Base-by-base conservation (phyloP, 306 rosid genomes). In the Trifolium subterraneum region DNA sequence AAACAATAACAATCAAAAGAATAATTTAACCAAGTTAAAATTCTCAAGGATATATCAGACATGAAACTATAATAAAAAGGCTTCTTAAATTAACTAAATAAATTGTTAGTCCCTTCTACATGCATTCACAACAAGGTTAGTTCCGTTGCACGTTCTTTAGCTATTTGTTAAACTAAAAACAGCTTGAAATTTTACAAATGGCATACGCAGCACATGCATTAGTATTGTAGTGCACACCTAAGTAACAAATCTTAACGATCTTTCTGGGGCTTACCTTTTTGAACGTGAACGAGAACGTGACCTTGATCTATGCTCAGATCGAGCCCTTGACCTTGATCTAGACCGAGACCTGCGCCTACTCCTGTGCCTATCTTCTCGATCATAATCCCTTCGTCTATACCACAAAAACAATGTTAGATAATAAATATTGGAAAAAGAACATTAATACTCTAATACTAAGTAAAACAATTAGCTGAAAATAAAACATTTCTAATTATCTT, bases 251-350 rank as follows among this genome's bases (percentile, higher is more conserved):
- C 16, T 20, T 52, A 35, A 72, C 36, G 10, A 62, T 62, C 66
- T 20, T 41, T 12, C 18, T 5, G 68, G 12, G 71, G 31, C 60
- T 62, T 74, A 93, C 98, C 98, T 93, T 87, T 93, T 93, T 20
- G 98, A 93, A 56, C 96, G 96, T n/a, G 98, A 87, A 7, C 97
- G 96, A 25, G 98, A 91, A 6, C 94, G 92, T 1, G 98, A 91
- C 73, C 90, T 84, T 23, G 98, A 90, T 63, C 81, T 84, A 74
- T 78, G 98, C 81, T 91, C 97, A 66, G 97, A 87, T 76, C 84
- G 88, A 72, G 79, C 95, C 78, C 62, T 73, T 42, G 97, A 82
- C 13, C 33, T 74, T 64, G 87, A 89, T 10, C 86, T 84, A 54
- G 98, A 89, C 13, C 89, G 89, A 60, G 98, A 93, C 81, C 72